Evolutionary conservation across 192 early-diverging fungal genomes (phyloP), one percentile per base, ranked within the genome.

Genomic region (Backusella australiensis): DNA sequence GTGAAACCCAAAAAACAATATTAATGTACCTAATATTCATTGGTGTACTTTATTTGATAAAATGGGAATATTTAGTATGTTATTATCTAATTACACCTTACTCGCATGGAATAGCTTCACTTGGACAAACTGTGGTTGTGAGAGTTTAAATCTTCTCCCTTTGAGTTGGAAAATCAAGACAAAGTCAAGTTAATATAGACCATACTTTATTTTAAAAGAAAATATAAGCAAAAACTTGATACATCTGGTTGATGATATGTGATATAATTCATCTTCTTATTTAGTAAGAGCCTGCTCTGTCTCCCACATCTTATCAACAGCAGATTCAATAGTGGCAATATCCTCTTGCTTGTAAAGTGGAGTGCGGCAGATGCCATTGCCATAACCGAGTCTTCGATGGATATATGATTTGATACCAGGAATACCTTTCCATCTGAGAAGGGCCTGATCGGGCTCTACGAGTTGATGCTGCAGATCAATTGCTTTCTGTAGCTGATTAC

Each of bases 351-450:
- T 41, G 6, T 38, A 14, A 39, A 69, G 68, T 12, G 68, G 68
- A 36, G 34, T 69, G 39, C 68, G 68, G 17, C 68, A 69, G 8
- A 39, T 39, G 8, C 68, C 68, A 23, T 78, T 78, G 26, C 81
- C 81, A 52, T 83, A 78, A 14, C 75, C 75, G 11, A 74, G 38
- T 6, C 71, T 21, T 11, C 26, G 21, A 15, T 83, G 75, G 71
- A 83, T 73, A 53, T 71, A 71, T 26, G 53, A 75, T 68, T 83
- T 83, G 12, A 76, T 32, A 34, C 81, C 81, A 52, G 81, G 71
- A 34, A 83, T 38, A 63, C 81, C 81, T 65, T 73, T 71, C 78
- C 78, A 83, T 67, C 81, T 49, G 44, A 38, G 26, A 29, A 83
- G 63, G 14, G 78, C 78, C 34, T 83, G 67, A 52, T 83, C 81